Evolutionary conservation across 495 filamentous ascomycete genomes (phyloP), one percentile per base, ranked within the genome.

Genomic region (Rostrohypoxylon terebratum): DNA sequence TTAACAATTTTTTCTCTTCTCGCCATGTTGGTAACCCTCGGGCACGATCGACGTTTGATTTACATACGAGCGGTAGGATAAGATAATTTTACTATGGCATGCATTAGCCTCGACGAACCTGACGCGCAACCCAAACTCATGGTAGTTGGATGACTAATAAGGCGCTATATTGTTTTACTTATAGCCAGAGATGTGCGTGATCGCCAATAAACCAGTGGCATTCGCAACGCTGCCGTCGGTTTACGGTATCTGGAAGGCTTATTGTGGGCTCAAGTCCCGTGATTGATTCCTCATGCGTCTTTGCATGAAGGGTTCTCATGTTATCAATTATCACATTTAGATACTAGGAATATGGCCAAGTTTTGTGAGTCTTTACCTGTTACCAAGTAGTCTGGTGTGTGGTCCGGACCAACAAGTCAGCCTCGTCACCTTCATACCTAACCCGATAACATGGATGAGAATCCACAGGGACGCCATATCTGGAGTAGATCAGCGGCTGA

Each of bases 241-340:
- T 74, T 34, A 51, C 34, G 33, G 45, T 55, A 66, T 62, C 44
- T 38, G 50, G 57, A 45, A 40, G 23, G 5, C 28, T 20, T n/a
- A 42, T 42, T 62, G 33, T 61, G 48, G 54, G 31, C 42, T 42
- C 34, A 14, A 14, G 59, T 74, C 71, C 71, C 71, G 71, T 74
- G 71, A 74, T 70, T 59, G 38, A 70, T 63, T 36, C 47, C 66
- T 54, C 34, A 74, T 74, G 71, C 71, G 47, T 60, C 62, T 67
- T 25, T 63, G 71, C 71, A 74, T 66, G 61, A 63, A 62, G 18
- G 57, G 59, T 53, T 18, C 23, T 51, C 31, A n/a, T 28, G 23
- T 66, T 40, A 48, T 45, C 33, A 14, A 21, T 21, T 34, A 25
- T 62, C 44, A 33, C 25, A 11, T 3, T 4, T 36, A 42, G 36